Conservation (phyloP, 2,329 filamentous ascomycete genomes). For the Pleoardoris graminearum region DNA sequence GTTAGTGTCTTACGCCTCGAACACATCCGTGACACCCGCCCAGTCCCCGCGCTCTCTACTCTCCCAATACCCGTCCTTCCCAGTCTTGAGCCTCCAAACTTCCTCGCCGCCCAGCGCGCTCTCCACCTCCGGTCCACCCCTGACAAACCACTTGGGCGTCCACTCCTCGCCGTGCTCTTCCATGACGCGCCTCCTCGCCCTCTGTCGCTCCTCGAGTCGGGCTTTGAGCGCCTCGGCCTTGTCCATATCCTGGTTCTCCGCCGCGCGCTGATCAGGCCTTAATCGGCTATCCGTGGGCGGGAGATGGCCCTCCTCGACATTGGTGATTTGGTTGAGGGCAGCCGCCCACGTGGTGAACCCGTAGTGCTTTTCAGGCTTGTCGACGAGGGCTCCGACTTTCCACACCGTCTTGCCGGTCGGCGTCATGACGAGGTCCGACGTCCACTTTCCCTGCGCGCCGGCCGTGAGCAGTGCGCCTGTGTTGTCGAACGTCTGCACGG, state of each 20-base stretch:
- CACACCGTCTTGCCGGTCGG: slow-evolving; percentile 71
- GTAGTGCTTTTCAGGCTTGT: slow-evolving; percentile 78
- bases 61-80: slow-evolving; percentile 94
- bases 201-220: slow-evolving; percentile 81
- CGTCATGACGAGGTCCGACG: slow-evolving; percentile 68
- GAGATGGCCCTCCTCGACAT: slow-evolving; percentile 72
- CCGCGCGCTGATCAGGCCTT: slow-evolving; percentile 82
- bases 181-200: slow-evolving; percentile 71
- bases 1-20: slow-evolving; percentile 44
- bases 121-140: slow-evolving; percentile 52
- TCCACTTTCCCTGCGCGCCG: slow-evolving; percentile 84
- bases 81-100: slow-evolving; percentile 68
- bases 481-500: slow-evolving; percentile 70
- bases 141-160: slow-evolving; percentile 82
- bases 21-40: slow-evolving; percentile 61
- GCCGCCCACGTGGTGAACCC: slow-evolving; percentile 88
- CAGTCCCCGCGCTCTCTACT: slow-evolving; percentile 71
- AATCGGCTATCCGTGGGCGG: slow-evolving; percentile 82
- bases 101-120: slow-evolving; percentile 47
- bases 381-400: slow-evolving; percentile 76
- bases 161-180: slow-evolving; percentile 75
- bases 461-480: slow-evolving; percentile 68
- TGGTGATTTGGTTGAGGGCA: slow-evolving; percentile 82
- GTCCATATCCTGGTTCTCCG: slow-evolving; percentile 81
- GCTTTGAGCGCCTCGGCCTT: slow-evolving; percentile 82